These are phyloP conservation scores for Scheffersomyces titani DNA, from an alignment of 1,139 yeast genomes.

Conservation along the genomic window DNA sequence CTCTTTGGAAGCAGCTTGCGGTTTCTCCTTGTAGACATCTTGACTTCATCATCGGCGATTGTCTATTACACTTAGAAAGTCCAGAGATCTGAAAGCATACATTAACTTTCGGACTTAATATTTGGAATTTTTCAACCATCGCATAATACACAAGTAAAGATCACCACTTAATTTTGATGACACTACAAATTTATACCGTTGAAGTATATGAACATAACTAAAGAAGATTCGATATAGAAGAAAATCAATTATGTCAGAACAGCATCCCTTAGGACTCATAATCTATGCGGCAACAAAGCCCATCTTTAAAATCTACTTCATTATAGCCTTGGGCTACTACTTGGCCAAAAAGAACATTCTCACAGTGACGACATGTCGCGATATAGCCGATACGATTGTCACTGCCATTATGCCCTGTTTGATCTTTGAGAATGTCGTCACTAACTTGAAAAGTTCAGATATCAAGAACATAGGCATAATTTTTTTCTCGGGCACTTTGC, in stretches of 20 bases:
- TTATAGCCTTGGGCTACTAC: constrained; percentile 67
- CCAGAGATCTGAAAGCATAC: neutral
- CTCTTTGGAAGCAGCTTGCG: neutral
- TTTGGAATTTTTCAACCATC: neutral
- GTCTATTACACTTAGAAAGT: neutral
- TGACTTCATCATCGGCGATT: neutral
- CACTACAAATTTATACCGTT: too few species aligned
- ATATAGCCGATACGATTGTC: constrained; percentile 71
- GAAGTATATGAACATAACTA: neutral
- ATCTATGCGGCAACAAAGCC: constrained; percentile 86
- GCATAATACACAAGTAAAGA: too few species aligned
- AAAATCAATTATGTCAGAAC: neutral
- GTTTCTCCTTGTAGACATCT: too few species aligned
- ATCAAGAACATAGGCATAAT: constrained; percentile 77
- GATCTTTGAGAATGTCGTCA: constrained; percentile 73
- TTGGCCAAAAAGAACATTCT: constrained; percentile 69
- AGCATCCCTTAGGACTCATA: constrained; percentile 57
- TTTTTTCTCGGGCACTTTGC: constrained; percentile 52
- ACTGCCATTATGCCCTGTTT: constrained; percentile 77
- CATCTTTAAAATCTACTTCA: constrained; percentile 78
- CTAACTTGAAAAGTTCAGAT: constrained; percentile 67
- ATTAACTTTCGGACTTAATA: neutral
- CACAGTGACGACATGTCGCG: constrained; percentile 71
- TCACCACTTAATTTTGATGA: neutral
- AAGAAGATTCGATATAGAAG: neutral